phyloP scores from a whole-genome alignment of 768 basidiomycete species.

The Fibroporia radiculosa region DNA sequence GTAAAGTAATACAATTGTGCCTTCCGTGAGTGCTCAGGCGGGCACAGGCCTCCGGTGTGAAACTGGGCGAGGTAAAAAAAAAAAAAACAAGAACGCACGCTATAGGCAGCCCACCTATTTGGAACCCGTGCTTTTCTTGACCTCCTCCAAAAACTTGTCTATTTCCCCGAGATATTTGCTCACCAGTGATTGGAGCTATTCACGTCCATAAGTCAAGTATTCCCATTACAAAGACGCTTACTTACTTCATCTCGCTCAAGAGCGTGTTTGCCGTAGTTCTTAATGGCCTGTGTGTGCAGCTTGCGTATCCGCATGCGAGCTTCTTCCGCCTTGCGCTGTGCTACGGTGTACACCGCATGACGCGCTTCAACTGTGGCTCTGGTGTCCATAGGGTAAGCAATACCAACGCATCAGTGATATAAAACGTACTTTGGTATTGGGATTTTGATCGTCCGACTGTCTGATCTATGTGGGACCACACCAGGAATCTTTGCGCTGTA shows the following conservation, averaged over 20 bases:
- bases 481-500: conserved; percentile 71
- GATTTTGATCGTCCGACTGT: conserved; percentile 66
- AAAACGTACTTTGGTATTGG: conserved; percentile 66
- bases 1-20: too few species aligned
- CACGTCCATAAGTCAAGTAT: not conserved
- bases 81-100: too few species aligned
- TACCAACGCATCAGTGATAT: not conserved
- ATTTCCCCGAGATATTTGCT: conserved; percentile 57
- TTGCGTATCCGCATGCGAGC: conserved; percentile 69
- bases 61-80: too few species aligned
- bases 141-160: conserved; percentile 53
- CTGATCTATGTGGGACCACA: conserved; percentile 63
- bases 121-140: conserved; percentile 48
- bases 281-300: conserved; percentile 56
- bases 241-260: conserved; percentile 64
- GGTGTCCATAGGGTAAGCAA: not conserved
- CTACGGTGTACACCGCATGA: conserved; percentile 42
- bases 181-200: conserved; percentile 67
- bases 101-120: too few species aligned
- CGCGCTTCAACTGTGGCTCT: conserved; percentile 78
- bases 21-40: too few species aligned
- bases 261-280: conserved; percentile 64
- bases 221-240: conserved; percentile 3
- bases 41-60: too few species aligned
- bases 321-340: conserved; percentile 65